Conservation (phyloP, 495 filamentous ascomycete species). For the Chaetomium fimeti region DNA sequence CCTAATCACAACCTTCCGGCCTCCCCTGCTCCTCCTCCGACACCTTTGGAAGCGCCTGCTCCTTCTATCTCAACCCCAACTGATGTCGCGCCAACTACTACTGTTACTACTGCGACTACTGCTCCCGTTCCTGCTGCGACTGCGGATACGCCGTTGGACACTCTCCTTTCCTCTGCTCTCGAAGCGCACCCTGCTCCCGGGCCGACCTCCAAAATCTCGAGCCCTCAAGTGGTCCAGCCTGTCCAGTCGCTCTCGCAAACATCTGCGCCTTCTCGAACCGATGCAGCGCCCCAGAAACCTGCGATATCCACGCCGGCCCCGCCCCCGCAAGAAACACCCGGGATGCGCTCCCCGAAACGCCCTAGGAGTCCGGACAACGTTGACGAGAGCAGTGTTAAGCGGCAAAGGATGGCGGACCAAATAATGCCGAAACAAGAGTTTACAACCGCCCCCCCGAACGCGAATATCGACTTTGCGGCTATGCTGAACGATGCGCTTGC, state of each 20-base stretch:
- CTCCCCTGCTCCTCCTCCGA: neutral
- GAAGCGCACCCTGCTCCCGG: neutral
- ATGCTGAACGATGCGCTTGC: conserved; percentile 34
- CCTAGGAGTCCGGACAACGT: conserved; percentile 33
- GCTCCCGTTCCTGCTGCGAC: neutral
- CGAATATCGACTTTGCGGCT: conserved; percentile 27
- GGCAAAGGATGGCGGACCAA: conserved; percentile 36
- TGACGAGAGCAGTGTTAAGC: conserved; percentile 36
- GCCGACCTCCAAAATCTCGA: neutral
- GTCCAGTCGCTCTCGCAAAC: neutral
- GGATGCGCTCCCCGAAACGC: conserved; percentile 32
- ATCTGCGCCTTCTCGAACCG: neutral
- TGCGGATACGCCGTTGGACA: neutral
- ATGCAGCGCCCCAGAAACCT: neutral
- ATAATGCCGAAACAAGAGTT: conserved; percentile 3
- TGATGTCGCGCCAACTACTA: neutral
- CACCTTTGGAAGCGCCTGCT: too few relatives aligned
- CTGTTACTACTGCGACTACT: neutral
- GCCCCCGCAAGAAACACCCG: neutral
- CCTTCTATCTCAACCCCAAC: neutral
- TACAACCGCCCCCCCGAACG: conserved; percentile 11
- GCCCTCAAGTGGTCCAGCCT: too few relatives aligned
- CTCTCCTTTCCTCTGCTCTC: neutral
- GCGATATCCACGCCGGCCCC: neutral
- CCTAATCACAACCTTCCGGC: neutral